phyloP scores from a whole-genome alignment of 1,284 basidiomycete species.

The Hymenochaete sp. region DNA sequence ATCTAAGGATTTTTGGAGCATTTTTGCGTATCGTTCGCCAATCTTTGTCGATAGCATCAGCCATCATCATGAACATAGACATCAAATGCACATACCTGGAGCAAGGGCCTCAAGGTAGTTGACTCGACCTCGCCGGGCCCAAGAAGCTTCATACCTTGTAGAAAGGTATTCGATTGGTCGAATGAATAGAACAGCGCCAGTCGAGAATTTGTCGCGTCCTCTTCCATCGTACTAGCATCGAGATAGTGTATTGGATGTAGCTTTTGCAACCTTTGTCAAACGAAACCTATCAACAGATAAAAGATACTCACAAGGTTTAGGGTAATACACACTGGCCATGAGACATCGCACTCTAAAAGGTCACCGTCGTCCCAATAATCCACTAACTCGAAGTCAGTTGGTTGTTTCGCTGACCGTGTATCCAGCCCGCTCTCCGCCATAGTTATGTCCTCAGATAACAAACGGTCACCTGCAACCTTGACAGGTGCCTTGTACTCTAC shows the following conservation, averaged over 20 bases:
- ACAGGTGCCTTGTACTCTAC: conserved; percentile 44
- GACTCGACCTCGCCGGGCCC: conserved; percentile 48
- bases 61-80: not conserved
- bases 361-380: conserved; percentile 83
- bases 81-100: conserved; percentile 39
- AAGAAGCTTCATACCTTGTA: conserved; percentile 55
- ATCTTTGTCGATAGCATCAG: conserved; percentile 22
- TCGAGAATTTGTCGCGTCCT: conserved; percentile 45
- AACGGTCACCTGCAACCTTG: conserved; percentile 21
- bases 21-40: conserved; percentile 30
- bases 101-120: conserved; percentile 37
- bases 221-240: conserved; percentile 61
- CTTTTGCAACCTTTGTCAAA: not conserved
- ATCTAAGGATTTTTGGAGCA: conserved; percentile 29
- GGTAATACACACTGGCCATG: conserved; percentile 69
- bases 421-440: conserved; percentile 45
- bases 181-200: conserved; percentile 59
- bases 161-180: conserved; percentile 22
- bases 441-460: conserved; percentile 47
- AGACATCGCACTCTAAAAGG: conserved; percentile 38
- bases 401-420: conserved; percentile 39
- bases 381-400: conserved; percentile 70
- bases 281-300: not conserved
- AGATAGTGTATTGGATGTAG: conserved; percentile 50
- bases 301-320: conserved; percentile 53